Evolutionary conservation across 2,329 filamentous ascomycete genomes (phyloP), one percentile per base, ranked within the genome.

Genomic region (Fusarium devonianum): DNA sequence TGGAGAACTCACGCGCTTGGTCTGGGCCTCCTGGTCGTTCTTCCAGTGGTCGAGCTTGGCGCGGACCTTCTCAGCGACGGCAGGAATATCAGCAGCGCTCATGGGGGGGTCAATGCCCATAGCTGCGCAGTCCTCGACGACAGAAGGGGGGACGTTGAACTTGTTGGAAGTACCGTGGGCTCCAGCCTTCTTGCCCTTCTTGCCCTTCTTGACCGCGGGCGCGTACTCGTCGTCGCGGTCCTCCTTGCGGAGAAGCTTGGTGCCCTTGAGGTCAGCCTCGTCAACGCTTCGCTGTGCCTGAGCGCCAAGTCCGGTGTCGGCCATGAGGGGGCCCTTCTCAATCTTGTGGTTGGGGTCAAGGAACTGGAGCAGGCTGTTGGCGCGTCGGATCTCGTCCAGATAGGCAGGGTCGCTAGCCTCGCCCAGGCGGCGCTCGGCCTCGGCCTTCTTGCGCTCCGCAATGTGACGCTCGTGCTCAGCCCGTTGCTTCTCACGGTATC

Each of bases 1-100:
- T 28, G 25, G 60, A 76, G 14, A 17, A 47, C 87, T 80, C 77
- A 96, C 94, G 78, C 90, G 88, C 71, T 94, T 84, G 14, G 94
- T 99, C 81, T 97, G 91, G 59, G 84, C 80, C 49, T 88, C 84
- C 79, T 97, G 94, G 75, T 96, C 89, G 41, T 83, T 79, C 81
- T 96, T 96, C 92, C 93, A 99, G 74, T 88, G 81, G 21, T 86
- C 86, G 41, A 97, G 81, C 84, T 97, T 97, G 69, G 85, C 89
- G 76, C 93, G 92, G 66, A 97, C 84, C 80, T 96, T 93, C 79
- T 97, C 92, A 35, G 90, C 78, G 11, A 89, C 84, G 52, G 79
- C 78, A 18, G 92, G 86, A 11, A 97, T 86, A 66, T 96, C 93
- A 45, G 86, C 81, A 67, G 91, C 85, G 73, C 85, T 89, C 82